Evolutionary conservation across 2,329 filamentous ascomycete genomes (phyloP).

Genomic region (Colletotrichum eremochloae): DNA sequence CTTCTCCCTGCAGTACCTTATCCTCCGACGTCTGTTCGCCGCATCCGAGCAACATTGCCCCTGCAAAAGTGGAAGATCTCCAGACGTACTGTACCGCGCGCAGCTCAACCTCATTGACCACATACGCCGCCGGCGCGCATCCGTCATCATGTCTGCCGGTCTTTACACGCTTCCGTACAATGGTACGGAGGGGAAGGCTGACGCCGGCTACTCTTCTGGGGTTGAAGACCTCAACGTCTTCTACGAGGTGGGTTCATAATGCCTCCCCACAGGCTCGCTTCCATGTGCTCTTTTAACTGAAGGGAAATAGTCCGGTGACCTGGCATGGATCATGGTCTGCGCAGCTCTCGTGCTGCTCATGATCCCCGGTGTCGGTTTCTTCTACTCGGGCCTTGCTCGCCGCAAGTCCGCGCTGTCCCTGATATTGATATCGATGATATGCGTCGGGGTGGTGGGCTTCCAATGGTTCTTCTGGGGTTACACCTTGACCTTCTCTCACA

Average conservation of each 20-base stretch:
- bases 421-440: constrained; percentile 88
- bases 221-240: constrained; percentile 84
- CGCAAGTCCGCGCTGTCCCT: constrained; percentile 90
- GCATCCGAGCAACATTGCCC: constrained; percentile 27
- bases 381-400: constrained; percentile 91
- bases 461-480: constrained; percentile 99
- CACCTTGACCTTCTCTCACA: constrained; percentile 86
- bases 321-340: constrained; percentile 83
- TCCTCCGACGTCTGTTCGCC: constrained; percentile 26
- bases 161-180: constrained; percentile 59
- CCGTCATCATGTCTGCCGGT: constrained; percentile 51
- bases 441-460: constrained; percentile 83
- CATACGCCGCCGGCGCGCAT: constrained; percentile 30
- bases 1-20: constrained; percentile 8
- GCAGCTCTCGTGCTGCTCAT: constrained; percentile 89
- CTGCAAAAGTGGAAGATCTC: constrained; percentile 23
- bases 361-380: constrained; percentile 95
- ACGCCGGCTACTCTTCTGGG: constrained; percentile 63
- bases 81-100: constrained; percentile 7
- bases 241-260: constrained; percentile 74
- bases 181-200: constrained; percentile 63
- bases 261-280: constrained; percentile 21
- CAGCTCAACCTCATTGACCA: constrained; percentile 15
- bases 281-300: constrained; percentile 27
- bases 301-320: constrained; percentile 75